Evolutionary conservation across 768 basidiomycete species (phyloP).

Genomic region (Nevesoporus exiguus): DNA sequence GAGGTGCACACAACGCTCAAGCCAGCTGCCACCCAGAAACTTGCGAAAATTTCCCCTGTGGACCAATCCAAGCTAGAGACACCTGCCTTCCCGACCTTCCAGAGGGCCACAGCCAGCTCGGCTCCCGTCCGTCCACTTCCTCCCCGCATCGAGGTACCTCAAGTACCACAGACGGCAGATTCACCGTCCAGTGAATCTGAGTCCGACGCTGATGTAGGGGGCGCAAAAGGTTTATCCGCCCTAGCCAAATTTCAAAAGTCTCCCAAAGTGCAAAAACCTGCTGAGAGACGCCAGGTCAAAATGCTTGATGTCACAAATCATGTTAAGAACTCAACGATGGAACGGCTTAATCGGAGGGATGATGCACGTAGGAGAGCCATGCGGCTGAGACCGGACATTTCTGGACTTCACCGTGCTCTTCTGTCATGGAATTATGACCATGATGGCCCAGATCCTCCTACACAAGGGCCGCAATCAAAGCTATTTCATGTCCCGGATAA

Average conservation of each 20-base stretch:
- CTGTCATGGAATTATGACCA: slow-evolving; percentile 87
- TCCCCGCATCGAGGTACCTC: slow-evolving; percentile 9
- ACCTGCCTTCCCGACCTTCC: slow-evolving; percentile 43
- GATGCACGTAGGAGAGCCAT: slow-evolving; percentile 57
- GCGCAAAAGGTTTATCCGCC: slow-evolving; percentile 44
- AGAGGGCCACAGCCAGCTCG: slow-evolving; percentile 29
- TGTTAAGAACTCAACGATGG: slow-evolving; percentile 42
- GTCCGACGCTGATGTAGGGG: slow-evolving; percentile 45
- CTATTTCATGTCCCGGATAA: slow-evolving; percentile 53
- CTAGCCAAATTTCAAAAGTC: slow-evolving; percentile 60
- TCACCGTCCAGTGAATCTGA: slow-evolving; percentile 45
- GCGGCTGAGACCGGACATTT: slow-evolving; percentile 81
- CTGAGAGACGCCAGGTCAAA: slow-evolving; percentile 61
- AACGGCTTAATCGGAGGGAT: slow-evolving; percentile 53
- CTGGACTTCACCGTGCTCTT: slow-evolving; percentile 69
- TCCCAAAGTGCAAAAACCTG: slow-evolving; percentile 54
- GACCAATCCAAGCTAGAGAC: slow-evolving; percentile 36
- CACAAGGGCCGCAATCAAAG: slow-evolving; percentile 31
- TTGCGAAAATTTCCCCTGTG: slow-evolving; percentile 16
- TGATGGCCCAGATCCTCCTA: slow-evolving; percentile 58
- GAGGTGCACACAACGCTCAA: slow-evolving; percentile 22
- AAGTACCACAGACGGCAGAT: slow-evolving; percentile 8
- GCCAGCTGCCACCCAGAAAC: slow-evolving; percentile 12
- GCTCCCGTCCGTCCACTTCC: slow-evolving; percentile 33
- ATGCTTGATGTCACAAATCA: slow-evolving; percentile 51